phyloP scores from a whole-genome alignment of 2,329 filamentous ascomycete species.

The Shiraia bambusicola region DNA sequence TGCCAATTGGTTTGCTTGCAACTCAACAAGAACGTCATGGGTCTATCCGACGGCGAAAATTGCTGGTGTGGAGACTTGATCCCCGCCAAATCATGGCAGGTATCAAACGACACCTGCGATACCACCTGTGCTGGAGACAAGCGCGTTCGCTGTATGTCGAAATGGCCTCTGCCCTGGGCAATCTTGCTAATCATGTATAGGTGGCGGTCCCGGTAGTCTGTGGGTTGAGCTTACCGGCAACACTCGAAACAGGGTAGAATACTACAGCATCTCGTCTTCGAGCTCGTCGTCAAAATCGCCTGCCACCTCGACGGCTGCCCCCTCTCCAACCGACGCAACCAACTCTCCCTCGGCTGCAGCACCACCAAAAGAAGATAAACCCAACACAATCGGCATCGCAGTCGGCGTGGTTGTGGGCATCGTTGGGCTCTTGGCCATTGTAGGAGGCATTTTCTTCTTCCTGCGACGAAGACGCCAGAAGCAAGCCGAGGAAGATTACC shows the following conservation, averaged over 20 bases:
- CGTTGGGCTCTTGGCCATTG: constrained; percentile 64
- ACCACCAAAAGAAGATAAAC: constrained; percentile 42
- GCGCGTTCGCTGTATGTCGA: constrained; percentile 64
- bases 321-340: constrained; percentile 43
- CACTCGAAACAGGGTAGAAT: constrained; percentile 42
- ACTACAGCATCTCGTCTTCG: constrained; percentile 29
- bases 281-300: constrained; percentile 22
- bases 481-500: constrained; percentile 81
- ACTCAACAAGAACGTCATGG: constrained; percentile 59
- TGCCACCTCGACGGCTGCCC: constrained; percentile 22
- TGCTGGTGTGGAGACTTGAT: constrained; percentile 75
- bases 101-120: constrained; percentile 63
- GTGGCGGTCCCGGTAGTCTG: constrained; percentile 58
- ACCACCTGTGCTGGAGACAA: constrained; percentile 62
- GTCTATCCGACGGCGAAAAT: constrained; percentile 58
- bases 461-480: constrained; percentile 74
- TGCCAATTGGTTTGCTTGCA: constrained; percentile 56
- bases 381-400: constrained; percentile 82
- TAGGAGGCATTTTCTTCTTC: constrained; percentile 71
- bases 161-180: no score
- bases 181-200: constrained; percentile 44
- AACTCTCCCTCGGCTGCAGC: constrained; percentile 7
- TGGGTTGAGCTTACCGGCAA: constrained; percentile 56
- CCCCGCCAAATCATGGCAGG: constrained; percentile 58
- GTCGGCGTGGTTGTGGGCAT: constrained; percentile 86